Evolutionary conservation across 1,284 basidiomycete species (phyloP), one percentile per base, ranked within the genome.

Genomic region (Tausonia pullulans): DNA sequence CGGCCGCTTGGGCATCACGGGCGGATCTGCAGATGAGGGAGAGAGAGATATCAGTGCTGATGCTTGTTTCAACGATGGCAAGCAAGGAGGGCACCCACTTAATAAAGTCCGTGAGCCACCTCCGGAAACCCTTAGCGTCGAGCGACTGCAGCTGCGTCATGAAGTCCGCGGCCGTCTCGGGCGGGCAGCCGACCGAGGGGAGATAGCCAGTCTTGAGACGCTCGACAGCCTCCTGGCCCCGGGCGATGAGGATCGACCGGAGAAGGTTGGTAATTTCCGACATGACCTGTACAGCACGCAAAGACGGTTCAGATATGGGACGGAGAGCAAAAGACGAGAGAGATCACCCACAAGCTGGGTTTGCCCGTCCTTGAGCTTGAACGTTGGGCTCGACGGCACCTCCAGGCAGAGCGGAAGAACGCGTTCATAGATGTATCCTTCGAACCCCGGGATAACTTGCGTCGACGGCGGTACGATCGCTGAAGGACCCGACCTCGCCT

Each of bases 361-460:
- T 70, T 93, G 90, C 5, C 90, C 91, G 71, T 95, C 91, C 71
- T 87, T 88, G 69, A 88, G 80, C 72, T 95, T 95, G 73, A 98
- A 93, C 53, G 84, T 81, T 0, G 87, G 83, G 39, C 83, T 80
- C 10, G 88, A 85, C 0, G 93, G 85, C 4, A 97, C 84, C 39
- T 85, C 81, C 74, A 99, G 97, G 46, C 87, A 86, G 1, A 86
- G 79, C 4, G 90, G 90, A 60, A 98, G 79, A 53, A 97, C 78
- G 8, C 86, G 84, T 69, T 95, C 88, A 74, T 98, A 99, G 60
- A 97, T 82, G 73, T 96, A 96, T 11, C 83, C 81, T 70, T 97
- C 92, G 73, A 98, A 98, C 0, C 95, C 95, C 11, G 91, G 90
- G 43, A 98, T 77, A 6, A 74, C 65, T 61, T 65, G 67, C 52